Conservation (phyloP, 129 eudicot species). For the Ambrosia artemisiifolia region DNA sequence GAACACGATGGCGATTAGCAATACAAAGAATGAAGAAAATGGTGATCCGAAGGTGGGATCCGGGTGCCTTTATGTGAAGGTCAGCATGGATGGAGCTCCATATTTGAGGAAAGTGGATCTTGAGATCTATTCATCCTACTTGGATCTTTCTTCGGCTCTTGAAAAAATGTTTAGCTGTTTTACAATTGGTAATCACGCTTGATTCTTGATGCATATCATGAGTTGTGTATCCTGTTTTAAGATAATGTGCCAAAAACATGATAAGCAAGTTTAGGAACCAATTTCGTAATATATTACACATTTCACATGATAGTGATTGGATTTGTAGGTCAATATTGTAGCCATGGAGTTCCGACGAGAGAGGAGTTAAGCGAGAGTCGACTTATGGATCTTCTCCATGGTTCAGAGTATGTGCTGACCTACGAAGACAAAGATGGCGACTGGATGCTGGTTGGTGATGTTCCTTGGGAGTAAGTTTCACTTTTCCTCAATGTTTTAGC, state of each 20-base stretch:
- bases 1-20: constrained; percentile 56
- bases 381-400: constrained; percentile 47
- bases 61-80: constrained; percentile 13
- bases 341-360: constrained; percentile 41
- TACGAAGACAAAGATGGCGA: constrained; percentile 78
- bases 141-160: constrained; percentile 60
- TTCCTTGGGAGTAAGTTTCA: constrained; percentile 73
- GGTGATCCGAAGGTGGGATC: constrained; percentile 43
- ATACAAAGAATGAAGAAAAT: constrained; percentile 42
- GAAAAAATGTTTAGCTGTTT: constrained; percentile 77
- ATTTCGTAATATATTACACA: background rate
- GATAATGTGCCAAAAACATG: background rate
- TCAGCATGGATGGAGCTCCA: constrained; percentile 83
- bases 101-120: constrained; percentile 78
- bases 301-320: background rate
- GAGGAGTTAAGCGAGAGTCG: constrained; percentile 53
- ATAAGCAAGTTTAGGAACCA: background rate
- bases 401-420: constrained; percentile 62
- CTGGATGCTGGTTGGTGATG: constrained; percentile 85
- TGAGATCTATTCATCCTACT: constrained; percentile 42
- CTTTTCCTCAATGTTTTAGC: background rate
- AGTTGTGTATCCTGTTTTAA: background rate
- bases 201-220: background rate
- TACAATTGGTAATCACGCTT: constrained; percentile 46
- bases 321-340: constrained; percentile 47